Conservation (phyloP, 768 basidiomycete species). For the Tylopilus cervinicoccineus region DNA sequence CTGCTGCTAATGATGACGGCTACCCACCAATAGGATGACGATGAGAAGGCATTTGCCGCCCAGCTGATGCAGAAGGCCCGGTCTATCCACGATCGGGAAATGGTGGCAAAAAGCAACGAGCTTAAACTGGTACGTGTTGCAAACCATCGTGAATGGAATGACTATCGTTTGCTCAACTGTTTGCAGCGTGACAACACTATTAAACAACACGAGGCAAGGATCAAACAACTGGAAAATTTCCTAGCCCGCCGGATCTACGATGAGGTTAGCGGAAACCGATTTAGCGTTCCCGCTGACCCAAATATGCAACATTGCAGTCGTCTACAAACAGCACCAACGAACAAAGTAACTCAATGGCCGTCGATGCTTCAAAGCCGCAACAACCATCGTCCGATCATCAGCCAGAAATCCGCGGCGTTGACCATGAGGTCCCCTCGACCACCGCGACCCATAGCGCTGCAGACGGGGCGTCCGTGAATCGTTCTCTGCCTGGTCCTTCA, state of each 20-base stretch:
- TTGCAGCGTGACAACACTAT: conserved; percentile 47
- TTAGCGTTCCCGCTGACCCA: conserved; percentile 14
- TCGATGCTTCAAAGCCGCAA: conserved; percentile 9
- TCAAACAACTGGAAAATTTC: conserved; percentile 42
- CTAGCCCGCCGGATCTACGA: conserved; percentile 44
- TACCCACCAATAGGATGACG: conserved; percentile 36
- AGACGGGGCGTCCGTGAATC: conserved; percentile 9
- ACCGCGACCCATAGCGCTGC: conserved; percentile 5
- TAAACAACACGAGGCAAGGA: conserved; percentile 40
- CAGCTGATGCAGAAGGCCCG: conserved; percentile 42
- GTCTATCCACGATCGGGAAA: conserved; percentile 48
- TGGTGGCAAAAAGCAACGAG: conserved; percentile 53
- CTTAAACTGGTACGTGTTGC: conserved; percentile 43
- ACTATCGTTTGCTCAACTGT: conserved; percentile 5
- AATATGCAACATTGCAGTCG: conserved; percentile 11
- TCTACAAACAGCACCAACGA: conserved; percentile 11
- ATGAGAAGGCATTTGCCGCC: conserved; percentile 48
- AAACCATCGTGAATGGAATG: conserved; percentile 2
- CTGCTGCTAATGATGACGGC: conserved; percentile 13
- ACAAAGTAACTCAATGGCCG: conserved; percentile 12
- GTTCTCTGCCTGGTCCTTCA: conserved; percentile 7
- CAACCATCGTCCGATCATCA: conserved; percentile 11
- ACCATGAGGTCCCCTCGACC: conserved; percentile 9
- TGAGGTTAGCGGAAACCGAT: conserved; percentile 17
- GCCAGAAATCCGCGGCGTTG: conserved; percentile 18